A percentile compares a stretch with the other conserved stretches of the same genome.
These are phyloP conservation scores for Austroboletus olivaceoglutinosus DNA, from an alignment of 1,284 basidiomycete species.

Conservation along the genomic window DNA sequence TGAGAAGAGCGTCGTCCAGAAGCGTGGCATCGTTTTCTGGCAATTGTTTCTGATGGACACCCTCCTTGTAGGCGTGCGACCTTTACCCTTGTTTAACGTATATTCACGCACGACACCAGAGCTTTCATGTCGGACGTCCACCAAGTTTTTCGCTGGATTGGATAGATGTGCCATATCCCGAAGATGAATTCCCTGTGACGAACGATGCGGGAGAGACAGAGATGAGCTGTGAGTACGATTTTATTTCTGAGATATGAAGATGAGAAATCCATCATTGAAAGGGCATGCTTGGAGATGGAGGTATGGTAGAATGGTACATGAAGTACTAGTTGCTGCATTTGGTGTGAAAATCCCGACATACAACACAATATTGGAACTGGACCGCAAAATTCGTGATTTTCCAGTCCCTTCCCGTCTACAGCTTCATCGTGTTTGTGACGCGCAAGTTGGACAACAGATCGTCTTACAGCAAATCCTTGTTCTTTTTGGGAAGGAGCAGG, in stretches of 20 bases:
- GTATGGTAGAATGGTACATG: conserved; percentile 51
- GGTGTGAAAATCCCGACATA: conserved; percentile 53
- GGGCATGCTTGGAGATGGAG: conserved; percentile 58
- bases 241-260: background rate
- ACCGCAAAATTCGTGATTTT: conserved; percentile 54
- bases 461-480: conserved; percentile 49
- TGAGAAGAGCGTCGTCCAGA: conserved; percentile 42
- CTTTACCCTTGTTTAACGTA: background rate
- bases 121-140: conserved; percentile 60
- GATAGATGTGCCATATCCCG: conserved; percentile 55
- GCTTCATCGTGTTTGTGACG: conserved; percentile 32
- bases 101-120: conserved; percentile 39
- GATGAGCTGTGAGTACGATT: conserved; percentile 46
- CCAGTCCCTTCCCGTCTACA: conserved; percentile 49
- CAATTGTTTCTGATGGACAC: conserved; percentile 59
- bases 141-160: conserved; percentile 53
- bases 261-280: conserved; percentile 21
- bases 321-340: conserved; percentile 53
- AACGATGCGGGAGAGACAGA: conserved; percentile 41
- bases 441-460: conserved; percentile 15
- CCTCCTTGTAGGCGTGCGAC: conserved; percentile 45
- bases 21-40: conserved; percentile 61
- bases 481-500: conserved; percentile 54
- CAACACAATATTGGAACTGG: conserved; percentile 44
- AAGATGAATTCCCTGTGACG: conserved; percentile 41